Evolutionary conservation across 805 yeast species (phyloP).

Genomic region (Saccharomycopsis sp.): DNA sequence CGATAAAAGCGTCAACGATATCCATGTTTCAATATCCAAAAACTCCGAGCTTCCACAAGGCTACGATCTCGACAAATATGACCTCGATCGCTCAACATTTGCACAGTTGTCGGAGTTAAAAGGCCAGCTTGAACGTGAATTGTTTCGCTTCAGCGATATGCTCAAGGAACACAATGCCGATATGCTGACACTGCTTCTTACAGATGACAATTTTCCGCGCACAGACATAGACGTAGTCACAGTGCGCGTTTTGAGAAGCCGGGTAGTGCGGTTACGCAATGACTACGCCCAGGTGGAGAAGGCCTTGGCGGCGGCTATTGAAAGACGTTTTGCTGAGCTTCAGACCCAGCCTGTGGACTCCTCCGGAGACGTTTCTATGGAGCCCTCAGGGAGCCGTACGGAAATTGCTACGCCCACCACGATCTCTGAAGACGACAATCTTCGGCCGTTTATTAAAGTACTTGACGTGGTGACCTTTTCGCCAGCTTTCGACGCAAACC

Average conservation of each 20-base stretch:
- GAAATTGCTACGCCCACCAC: background rate
- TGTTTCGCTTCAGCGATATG: slow-evolving; percentile 35
- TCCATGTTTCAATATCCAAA: background rate
- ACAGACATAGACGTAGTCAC: slow-evolving; percentile 73
- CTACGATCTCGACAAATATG: slow-evolving; percentile 1
- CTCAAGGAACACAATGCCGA: slow-evolving; percentile 43
- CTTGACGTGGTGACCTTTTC: slow-evolving; percentile 13
- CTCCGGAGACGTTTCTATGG: background rate
- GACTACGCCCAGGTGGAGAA: slow-evolving; percentile 51
- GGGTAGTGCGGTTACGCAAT: slow-evolving; percentile 61
- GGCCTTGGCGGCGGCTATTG: slow-evolving; percentile 41
- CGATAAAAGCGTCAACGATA: background rate
- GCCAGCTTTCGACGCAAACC: slow-evolving; percentile 13
- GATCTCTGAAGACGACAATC: background rate
- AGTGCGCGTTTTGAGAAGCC: slow-evolving; percentile 54
- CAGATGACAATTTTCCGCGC: slow-evolving; percentile 80
- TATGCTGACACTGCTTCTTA: slow-evolving; percentile 59
- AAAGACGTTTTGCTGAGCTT: slow-evolving; percentile 33
- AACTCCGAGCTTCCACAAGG: slow-evolving; percentile 1
- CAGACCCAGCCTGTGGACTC: no score
- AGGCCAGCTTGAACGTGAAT: slow-evolving; percentile 34
- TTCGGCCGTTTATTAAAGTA: slow-evolving; percentile 10
- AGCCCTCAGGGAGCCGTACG: background rate
- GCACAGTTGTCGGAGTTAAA: slow-evolving; percentile 30
- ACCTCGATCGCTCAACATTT: slow-evolving; percentile 20